These are phyloP conservation scores for Botrytis pseudocinerea DNA, from an alignment of 2,329 filamentous ascomycete genomes.

Conservation along the genomic window DNA sequence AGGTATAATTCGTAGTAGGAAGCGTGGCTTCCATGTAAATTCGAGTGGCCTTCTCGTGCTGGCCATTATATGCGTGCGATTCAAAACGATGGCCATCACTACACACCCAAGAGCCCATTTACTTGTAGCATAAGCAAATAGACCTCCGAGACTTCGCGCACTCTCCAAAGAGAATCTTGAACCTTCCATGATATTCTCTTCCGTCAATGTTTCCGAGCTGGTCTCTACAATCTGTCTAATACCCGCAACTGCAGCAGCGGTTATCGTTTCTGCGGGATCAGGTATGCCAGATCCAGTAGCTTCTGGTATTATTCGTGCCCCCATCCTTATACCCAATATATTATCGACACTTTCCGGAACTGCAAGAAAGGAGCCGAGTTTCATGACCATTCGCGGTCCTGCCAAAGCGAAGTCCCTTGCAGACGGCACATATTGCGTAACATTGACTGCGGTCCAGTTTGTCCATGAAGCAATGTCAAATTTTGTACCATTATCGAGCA, in stretches of 20 bases:
- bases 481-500: slow-evolving; percentile 33
- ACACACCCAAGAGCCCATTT: slow-evolving; percentile 91
- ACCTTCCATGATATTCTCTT: slow-evolving; percentile 46
- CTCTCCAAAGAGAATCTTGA: slow-evolving; percentile 58
- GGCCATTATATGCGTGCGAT: slow-evolving; percentile 90
- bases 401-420: slow-evolving; percentile 68
- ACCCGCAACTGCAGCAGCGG: slow-evolving; percentile 47
- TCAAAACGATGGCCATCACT: slow-evolving; percentile 81
- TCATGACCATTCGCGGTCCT: slow-evolving; percentile 69
- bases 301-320: slow-evolving; percentile 60
- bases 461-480: slow-evolving; percentile 57
- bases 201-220: slow-evolving; percentile 38
- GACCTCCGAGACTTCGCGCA: slow-evolving; percentile 72
- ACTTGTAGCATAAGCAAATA: slow-evolving; percentile 88
- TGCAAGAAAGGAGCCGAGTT: slow-evolving; percentile 63
- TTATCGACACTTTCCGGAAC: slow-evolving; percentile 60
- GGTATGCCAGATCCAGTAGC: slow-evolving; percentile 50
- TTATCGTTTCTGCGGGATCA: slow-evolving; percentile 44
- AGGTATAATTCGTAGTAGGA: slow-evolving; percentile 69
- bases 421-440: slow-evolving; percentile 61
- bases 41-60: slow-evolving; percentile 80
- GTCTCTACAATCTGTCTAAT: slow-evolving; percentile 33
- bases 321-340: slow-evolving; percentile 51
- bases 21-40: slow-evolving; percentile 69
- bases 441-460: slow-evolving; percentile 50